Base-by-base conservation (phyloP, 1,284 basidiomycete genomes). In the Somion occarium region DNA sequence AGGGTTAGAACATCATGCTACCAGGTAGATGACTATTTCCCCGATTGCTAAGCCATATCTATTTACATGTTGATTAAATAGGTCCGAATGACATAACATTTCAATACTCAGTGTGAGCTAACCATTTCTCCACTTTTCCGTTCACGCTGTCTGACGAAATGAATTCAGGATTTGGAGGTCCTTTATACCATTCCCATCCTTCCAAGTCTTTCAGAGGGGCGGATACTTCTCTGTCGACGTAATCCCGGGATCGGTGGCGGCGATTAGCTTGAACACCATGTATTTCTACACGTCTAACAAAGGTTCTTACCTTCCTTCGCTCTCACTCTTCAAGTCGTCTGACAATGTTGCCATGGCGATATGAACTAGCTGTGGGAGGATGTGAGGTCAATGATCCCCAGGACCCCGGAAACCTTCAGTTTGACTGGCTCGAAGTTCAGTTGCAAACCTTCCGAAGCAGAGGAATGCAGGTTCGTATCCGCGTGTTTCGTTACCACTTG, bases 271-370 rank as follows among this genome's bases (percentile, higher is more conserved):
- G 53, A 97, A 96, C 69, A 95, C 93, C 1, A 79, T 97, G 69
- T 97, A 93, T 69, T 95, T 92, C 72, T 97, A 90, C 68, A 87
- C 92, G 63, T 85, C 86, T 27, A 97, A 97, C 71, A 91, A 92
- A 72, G 88, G 90, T 83, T 60, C 63, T 72, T 56, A 34, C 18
- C 46, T 48, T 23, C 43, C 45, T 53, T 27, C 27, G 23, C 50
- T 26, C 51, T 47, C 50, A 47, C 24, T 54, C 53, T 27, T 22
- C 22, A 23, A 37, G 19, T 19, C 22, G n/a, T 55, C 52, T 59
- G 54, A 59, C 58, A 46, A 27, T 27, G 55, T 63, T 51, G 50
- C 53, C 48, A 58, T 63, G 58, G 52, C 51, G 49, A 61, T 57
- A 9, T 22, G 19, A 41, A 41, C 42, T 58, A 71, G 69, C 80